Base-by-base conservation (phyloP, 2,329 filamentous ascomycete species). In the Esteya vermicola region DNA sequence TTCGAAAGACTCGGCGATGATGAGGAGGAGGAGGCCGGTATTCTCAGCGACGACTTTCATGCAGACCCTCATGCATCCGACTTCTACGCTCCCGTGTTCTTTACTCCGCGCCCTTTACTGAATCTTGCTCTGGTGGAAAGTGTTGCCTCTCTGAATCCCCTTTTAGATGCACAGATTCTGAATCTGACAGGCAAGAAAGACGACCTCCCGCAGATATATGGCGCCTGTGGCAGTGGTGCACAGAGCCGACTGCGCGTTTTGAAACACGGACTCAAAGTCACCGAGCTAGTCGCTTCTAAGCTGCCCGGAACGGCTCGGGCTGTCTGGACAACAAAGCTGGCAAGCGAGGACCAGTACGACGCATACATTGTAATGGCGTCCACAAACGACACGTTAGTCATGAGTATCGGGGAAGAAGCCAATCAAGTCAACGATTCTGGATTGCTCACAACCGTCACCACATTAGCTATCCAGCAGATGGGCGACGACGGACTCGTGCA, bases 1-100 rank as follows among this genome's bases (percentile, higher is more conserved):
- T 93, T 99, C 46, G 86, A 95, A 57, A 93, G 94, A 53, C 75
- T 99, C 7, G 93, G 89, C 32, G 91, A 98, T 46, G 89, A 96
- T 51, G 86, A 93, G 46, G 82, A n/a, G n/a, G n/a, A 93, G 2
- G 86, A 96, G 57, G 69, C 76, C 1, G 82, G 93, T 53, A 94
- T 88, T 52, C 71, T 68, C 21, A 95, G 88, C 58, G 85, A 91
- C 39, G 69, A 82, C 46, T 94, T 82, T 48, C 79, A 85, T 1
- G 71, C 79, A 0, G 85, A 95, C 51, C 75, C 82, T 0, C 68
- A 67, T 6, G 76, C 80, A 16, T 62, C 76, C n/a, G n/a, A n/a
- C n/a, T n/a, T n/a, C 1, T 86, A 86, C 48, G 71, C 76, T 3
- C 83, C 88, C 1, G 75, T 84, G 3, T 96, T 85, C 59, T 98